Conservation (phyloP, 495 filamentous ascomycete species). For the Penicillium samsonianum region DNA sequence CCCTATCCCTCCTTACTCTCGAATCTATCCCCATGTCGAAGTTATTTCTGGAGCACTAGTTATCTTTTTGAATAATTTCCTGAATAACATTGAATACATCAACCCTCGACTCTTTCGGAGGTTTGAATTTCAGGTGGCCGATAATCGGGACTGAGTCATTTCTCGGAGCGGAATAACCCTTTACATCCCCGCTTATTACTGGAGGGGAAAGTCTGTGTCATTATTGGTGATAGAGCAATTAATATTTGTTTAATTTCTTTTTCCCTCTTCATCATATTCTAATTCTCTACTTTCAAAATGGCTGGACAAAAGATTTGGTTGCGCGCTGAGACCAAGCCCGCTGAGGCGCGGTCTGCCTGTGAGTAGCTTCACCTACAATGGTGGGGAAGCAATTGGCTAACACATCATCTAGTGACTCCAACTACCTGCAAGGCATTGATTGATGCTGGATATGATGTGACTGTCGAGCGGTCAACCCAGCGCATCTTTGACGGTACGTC, state of each 20-base stretch:
- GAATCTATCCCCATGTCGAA: background rate
- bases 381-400: conserved; percentile 12
- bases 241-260: conserved; percentile 6
- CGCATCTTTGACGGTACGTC: conserved; percentile 78
- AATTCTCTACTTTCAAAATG: conserved; percentile 31
- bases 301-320: conserved; percentile 50
- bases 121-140: conserved; percentile 3
- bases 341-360: conserved; percentile 51
- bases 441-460: conserved; percentile 79
- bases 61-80: background rate
- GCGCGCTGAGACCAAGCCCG: conserved; percentile 52
- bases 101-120: background rate
- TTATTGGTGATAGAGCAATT: conserved; percentile 17
- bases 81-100: background rate
- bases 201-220: conserved; percentile 38
- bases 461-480: conserved; percentile 76
- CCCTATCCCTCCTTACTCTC: background rate
- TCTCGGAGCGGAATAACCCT: conserved; percentile 41
- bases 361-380: conserved; percentile 23
- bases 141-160: conserved; percentile 37
- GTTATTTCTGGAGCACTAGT: background rate
- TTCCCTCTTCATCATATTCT: conserved; percentile 13
- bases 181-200: conserved; percentile 36
- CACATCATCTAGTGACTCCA: conserved; percentile 52
- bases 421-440: conserved; percentile 76